These are phyloP conservation scores for Coemansia sp. DNA, from an alignment of 192 early-diverging fungal genomes.

Conservation along the genomic window DNA sequence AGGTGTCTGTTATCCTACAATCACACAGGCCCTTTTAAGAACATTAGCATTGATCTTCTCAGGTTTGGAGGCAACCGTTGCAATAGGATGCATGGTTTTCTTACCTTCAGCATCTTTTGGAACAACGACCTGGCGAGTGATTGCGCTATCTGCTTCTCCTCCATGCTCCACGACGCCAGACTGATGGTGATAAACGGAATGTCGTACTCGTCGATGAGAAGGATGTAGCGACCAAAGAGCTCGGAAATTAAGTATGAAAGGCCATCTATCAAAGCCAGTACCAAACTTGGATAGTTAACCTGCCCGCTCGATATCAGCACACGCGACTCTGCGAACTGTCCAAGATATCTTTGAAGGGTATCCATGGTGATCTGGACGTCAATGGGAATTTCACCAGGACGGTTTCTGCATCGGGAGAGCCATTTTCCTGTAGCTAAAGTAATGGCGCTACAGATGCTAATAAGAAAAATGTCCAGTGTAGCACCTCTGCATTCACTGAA, in stretches of 20 bases:
- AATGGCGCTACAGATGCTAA: not conserved
- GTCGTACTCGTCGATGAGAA: slow-evolving; percentile 45
- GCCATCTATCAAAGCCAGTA: slow-evolving; percentile 5
- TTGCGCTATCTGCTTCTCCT: slow-evolving; percentile 14
- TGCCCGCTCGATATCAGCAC: not conserved
- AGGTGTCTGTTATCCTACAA: slow-evolving; percentile 10
- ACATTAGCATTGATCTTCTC: not conserved
- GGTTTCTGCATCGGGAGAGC: not conserved
- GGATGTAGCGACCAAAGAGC: slow-evolving; percentile 29
- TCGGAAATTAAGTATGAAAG: slow-evolving; percentile 13
- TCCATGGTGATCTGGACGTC: too few relatives aligned
- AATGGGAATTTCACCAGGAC: not conserved
- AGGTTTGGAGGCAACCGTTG: not conserved
- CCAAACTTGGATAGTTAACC: not conserved
- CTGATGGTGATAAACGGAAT: slow-evolving; percentile 43
- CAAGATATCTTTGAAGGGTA: too few relatives aligned
- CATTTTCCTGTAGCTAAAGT: not conserved
- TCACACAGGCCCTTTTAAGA: not conserved
- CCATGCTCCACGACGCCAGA: slow-evolving; percentile 11
- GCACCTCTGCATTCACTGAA: slow-evolving; percentile 2
- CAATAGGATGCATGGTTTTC: not conserved
- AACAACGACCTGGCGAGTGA: slow-evolving; percentile 20
- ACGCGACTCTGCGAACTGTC: too few relatives aligned
- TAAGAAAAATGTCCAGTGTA: not conserved
- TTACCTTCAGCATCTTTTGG: slow-evolving; percentile 42